Percentiles rank a stretch among this genome's conserved stretches.
Conservation (phyloP, 345 rosid species). For the Erodium maritimum region DNA sequence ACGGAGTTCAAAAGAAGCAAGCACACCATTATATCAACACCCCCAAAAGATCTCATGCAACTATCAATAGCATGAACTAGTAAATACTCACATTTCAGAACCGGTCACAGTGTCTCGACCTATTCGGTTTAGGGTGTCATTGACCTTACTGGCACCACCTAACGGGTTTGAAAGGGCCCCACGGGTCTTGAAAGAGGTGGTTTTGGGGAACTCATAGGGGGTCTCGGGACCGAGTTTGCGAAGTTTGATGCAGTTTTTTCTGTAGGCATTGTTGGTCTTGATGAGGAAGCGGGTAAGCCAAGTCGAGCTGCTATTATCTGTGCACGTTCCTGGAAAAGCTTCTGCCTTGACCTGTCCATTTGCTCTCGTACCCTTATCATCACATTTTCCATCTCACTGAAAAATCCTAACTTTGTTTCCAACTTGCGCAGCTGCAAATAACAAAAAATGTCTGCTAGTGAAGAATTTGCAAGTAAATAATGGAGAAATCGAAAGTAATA, state of each 20-base stretch:
- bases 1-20: too few species aligned
- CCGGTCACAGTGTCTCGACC: not conserved
- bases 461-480: not conserved
- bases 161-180: conserved; percentile 35
- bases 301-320: conserved; percentile 91
- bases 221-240: conserved; percentile 51
- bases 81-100: conserved; percentile 19
- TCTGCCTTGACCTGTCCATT: conserved; percentile 81
- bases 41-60: too few species aligned
- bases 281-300: conserved; percentile 48
- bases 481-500: too few species aligned
- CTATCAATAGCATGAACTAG: not conserved
- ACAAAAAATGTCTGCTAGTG: not conserved
- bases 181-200: conserved; percentile 61
- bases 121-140: too few species aligned
- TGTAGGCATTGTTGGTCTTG: conserved; percentile 48
- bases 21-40: too few species aligned
- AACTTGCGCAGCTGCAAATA: conserved; percentile 65
- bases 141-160: conserved; percentile 9
- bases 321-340: conserved; percentile 78
- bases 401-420: conserved; percentile 69
- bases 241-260: conserved; percentile 57
- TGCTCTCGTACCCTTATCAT: conserved; percentile 69
- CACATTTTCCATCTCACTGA: conserved; percentile 64
- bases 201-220: conserved; percentile 45